phyloP scores from a whole-genome alignment of 2,329 filamentous ascomycete species.

The Neofusicoccum ribis region DNA sequence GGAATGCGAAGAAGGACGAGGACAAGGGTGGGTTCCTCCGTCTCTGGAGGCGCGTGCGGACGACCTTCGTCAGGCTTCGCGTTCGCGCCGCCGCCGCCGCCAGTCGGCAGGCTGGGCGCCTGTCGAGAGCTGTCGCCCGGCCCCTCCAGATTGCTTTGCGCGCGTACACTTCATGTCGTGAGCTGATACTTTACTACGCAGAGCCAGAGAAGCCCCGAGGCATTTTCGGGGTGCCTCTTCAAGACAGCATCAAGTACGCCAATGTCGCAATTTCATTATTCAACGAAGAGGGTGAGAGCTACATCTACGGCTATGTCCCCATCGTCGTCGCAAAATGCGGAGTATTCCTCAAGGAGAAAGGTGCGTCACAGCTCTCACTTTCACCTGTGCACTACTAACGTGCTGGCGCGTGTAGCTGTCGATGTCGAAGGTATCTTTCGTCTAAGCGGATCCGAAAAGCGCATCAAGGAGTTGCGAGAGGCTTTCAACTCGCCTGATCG shows the following conservation, averaged over 20 bases:
- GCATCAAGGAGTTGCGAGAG: conserved; percentile 92
- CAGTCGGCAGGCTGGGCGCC: conserved; percentile 1
- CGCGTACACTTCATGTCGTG: conserved; percentile 9
- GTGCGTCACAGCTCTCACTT: conserved; percentile 52
- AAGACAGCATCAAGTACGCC: conserved; percentile 93
- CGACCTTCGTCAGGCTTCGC: conserved; percentile 16
- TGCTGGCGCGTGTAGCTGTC: conserved; percentile 63
- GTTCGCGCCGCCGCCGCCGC: background rate
- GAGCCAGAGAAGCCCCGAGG: conserved; percentile 57
- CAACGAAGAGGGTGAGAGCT: conserved; percentile 88
- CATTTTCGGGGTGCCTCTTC: conserved; percentile 92
- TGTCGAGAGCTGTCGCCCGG: conserved; percentile 1
- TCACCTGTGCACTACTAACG: conserved; percentile 28
- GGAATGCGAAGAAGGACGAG: conserved; percentile 63
- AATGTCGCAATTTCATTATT: conserved; percentile 97
- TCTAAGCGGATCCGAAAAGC: conserved; percentile 91
- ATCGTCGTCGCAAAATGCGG: conserved; percentile 98
- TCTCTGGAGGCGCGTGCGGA: conserved; percentile 17
- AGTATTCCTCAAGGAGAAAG: conserved; percentile 96
- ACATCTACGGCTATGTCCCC: conserved; percentile 97
- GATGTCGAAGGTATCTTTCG: conserved; percentile 96
- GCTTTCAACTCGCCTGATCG: conserved; percentile 92
- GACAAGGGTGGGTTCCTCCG: conserved; percentile 53
- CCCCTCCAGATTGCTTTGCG: conserved; percentile 16
- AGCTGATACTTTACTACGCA: conserved; percentile 23